A percentile compares a stretch with the other conserved stretches of the same genome.
phyloP scores from a whole-genome alignment of 2,329 filamentous ascomycete genomes.

The Cytospora schulzeri region DNA sequence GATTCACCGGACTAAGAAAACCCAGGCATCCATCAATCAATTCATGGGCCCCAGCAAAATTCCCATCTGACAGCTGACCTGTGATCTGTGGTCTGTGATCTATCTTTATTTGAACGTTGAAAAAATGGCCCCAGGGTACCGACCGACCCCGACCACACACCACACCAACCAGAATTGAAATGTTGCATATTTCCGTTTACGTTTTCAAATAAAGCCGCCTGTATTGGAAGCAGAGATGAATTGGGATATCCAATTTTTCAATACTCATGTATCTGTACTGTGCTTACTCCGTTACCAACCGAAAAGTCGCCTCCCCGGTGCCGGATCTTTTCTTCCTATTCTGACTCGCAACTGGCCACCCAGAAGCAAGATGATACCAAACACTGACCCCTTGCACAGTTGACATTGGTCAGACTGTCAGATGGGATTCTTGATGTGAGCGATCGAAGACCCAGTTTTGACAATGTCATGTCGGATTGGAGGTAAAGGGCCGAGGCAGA shows the following conservation, averaged over 20 bases:
- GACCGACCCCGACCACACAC: background rate
- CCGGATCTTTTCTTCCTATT: conserved; percentile 12
- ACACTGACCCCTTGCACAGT: conserved; percentile 4
- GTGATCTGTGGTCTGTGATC: background rate
- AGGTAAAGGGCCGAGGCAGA: conserved; percentile 12
- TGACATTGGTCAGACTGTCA: conserved; percentile 1
- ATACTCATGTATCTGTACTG: background rate
- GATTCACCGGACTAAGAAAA: background rate
- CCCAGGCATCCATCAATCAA: background rate
- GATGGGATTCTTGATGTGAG: conserved; percentile 12
- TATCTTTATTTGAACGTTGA: background rate
- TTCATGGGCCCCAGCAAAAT: background rate
- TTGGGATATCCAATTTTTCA: too few relatives aligned
- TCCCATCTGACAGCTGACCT: background rate
- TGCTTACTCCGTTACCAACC: conserved; percentile 6
- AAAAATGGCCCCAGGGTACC: background rate
- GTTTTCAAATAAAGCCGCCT: background rate
- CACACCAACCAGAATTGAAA: background rate
- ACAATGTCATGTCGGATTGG: conserved; percentile 13
- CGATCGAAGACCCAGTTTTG: conserved; percentile 15
- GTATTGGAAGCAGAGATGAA: background rate
- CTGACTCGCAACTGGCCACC: conserved; percentile 22
- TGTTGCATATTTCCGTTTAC: background rate
- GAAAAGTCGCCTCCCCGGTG: conserved; percentile 20
- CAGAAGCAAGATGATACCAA: conserved; percentile 12